A percentile compares a stretch with the other conserved stretches of the same genome.
phyloP scores from a whole-genome alignment of 768 basidiomycete species.

The Gautieria morchelliformis region DNA sequence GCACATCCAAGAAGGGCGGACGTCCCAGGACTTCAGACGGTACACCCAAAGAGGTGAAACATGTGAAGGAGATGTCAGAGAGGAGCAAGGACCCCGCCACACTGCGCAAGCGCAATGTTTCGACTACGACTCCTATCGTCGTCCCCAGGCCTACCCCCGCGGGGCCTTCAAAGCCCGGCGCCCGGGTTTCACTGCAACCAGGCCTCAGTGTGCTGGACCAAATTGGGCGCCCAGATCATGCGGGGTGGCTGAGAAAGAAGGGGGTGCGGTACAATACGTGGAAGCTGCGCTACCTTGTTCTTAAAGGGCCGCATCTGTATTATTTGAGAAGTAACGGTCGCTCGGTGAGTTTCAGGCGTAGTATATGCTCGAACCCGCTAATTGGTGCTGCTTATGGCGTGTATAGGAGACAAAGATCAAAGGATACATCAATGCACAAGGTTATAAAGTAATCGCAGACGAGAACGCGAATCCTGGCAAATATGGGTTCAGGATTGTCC shows the following conservation, averaged over 20 bases:
- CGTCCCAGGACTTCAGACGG: slow-evolving; percentile 34
- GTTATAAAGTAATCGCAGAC: slow-evolving; percentile 90
- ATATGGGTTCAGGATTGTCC: slow-evolving; percentile 92
- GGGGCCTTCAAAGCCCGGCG: neutral
- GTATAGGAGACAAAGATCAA: slow-evolving; percentile 89
- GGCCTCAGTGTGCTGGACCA: slow-evolving; percentile 78
- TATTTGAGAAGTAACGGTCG: slow-evolving; percentile 69
- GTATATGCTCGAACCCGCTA: neutral
- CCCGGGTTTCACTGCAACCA: slow-evolving; percentile 18
- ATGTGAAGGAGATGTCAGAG: neutral
- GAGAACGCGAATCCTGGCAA: slow-evolving; percentile 86
- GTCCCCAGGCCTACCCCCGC: neutral
- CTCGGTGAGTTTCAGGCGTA: slow-evolving; percentile 26
- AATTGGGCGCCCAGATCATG: slow-evolving; percentile 83
- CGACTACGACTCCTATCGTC: neutral
- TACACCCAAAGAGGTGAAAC: slow-evolving; percentile 10
- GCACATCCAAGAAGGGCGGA: slow-evolving; percentile 32
- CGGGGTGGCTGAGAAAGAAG: slow-evolving; percentile 94
- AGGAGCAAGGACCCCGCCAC: slow-evolving; percentile 19
- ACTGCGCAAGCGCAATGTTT: slow-evolving; percentile 42
- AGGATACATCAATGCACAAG: slow-evolving; percentile 86
- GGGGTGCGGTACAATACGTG: slow-evolving; percentile 88
- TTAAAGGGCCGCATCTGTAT: slow-evolving; percentile 89
- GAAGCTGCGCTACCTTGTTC: slow-evolving; percentile 86
- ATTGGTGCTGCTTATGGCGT: neutral